A percentile compares a stretch with the other conserved stretches of the same genome.
Conservation (phyloP, 116 monocot species). For the Dioscorea cayenensis region DNA sequence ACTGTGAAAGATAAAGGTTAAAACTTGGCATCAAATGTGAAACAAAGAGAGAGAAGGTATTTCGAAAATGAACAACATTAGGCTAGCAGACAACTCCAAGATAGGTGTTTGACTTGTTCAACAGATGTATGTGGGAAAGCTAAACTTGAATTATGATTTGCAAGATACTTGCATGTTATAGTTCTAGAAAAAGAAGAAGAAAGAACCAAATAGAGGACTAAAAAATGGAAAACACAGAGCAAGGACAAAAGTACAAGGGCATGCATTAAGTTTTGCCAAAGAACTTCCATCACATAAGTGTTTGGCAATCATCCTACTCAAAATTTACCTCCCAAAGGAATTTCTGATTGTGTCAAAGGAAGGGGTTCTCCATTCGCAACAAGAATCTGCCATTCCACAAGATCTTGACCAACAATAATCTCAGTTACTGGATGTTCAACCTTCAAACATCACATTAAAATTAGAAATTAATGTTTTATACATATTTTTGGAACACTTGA, state of each 20-base stretch:
- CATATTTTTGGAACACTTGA: neutral
- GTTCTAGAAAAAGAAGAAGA: too few relatives aligned
- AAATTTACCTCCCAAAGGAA: conserved; percentile 72
- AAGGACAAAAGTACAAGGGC: too few relatives aligned
- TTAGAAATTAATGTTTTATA: neutral
- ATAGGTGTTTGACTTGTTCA: too few relatives aligned
- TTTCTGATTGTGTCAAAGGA: conserved; percentile 78
- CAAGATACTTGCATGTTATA: too few relatives aligned
- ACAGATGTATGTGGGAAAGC: too few relatives aligned
- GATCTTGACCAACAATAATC: conserved; percentile 98
- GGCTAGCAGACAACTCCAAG: too few relatives aligned
- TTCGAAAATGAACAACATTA: neutral
- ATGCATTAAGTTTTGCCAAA: neutral
- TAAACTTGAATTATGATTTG: too few relatives aligned
- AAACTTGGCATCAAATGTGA: too few relatives aligned
- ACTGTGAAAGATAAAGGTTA: too few relatives aligned
- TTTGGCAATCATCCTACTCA: neutral
- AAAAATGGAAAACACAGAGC: too few relatives aligned
- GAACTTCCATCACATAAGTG: neutral
- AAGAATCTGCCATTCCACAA: conserved; percentile 99
- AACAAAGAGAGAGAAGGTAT: neutral
- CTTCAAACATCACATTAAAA: conserved; percentile 25
- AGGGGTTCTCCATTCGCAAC: conserved; percentile 97
- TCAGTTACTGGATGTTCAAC: conserved; percentile 99
- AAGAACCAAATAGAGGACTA: too few relatives aligned